Conservation (phyloP, 192 early-diverging fungal genomes). For the Lobosporangium transversale region DNA sequence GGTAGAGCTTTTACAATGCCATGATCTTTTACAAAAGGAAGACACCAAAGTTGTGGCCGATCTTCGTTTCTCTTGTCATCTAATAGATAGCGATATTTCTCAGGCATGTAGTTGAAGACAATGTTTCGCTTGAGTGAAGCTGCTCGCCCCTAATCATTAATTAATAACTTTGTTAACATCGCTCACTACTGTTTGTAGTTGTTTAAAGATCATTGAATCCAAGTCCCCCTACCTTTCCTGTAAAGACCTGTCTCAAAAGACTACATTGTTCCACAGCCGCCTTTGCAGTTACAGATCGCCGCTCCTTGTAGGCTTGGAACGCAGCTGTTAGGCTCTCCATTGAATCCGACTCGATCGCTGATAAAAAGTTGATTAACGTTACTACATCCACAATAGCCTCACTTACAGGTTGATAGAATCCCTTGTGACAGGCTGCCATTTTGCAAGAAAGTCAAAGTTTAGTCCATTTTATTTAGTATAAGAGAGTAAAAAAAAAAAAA, state of each 20-base stretch:
- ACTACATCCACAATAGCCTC: conserved; percentile 47
- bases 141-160: conserved; percentile 23
- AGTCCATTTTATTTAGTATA: background rate
- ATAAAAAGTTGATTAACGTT: conserved; percentile 36
- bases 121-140: conserved; percentile 42
- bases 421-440: conserved; percentile 26
- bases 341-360: conserved; percentile 6
- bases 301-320: conserved; percentile 36
- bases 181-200: background rate
- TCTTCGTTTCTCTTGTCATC: conserved; percentile 46
- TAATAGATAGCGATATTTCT: conserved; percentile 31
- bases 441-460: background rate
- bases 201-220: too few species aligned
- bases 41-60: conserved; percentile 44
- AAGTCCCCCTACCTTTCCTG: conserved; percentile 29
- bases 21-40: conserved; percentile 30
- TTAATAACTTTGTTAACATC: background rate
- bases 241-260: conserved; percentile 30
- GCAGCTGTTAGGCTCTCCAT: conserved; percentile 9
- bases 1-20: conserved; percentile 12
- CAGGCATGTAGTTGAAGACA: conserved; percentile 50
- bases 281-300: conserved; percentile 26
- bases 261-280: conserved; percentile 40
- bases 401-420: conserved; percentile 36
- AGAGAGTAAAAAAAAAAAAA: background rate